Base-by-base conservation (phyloP, 2,329 filamentous ascomycete genomes). In the Apiospora rasikravindrae region DNA sequence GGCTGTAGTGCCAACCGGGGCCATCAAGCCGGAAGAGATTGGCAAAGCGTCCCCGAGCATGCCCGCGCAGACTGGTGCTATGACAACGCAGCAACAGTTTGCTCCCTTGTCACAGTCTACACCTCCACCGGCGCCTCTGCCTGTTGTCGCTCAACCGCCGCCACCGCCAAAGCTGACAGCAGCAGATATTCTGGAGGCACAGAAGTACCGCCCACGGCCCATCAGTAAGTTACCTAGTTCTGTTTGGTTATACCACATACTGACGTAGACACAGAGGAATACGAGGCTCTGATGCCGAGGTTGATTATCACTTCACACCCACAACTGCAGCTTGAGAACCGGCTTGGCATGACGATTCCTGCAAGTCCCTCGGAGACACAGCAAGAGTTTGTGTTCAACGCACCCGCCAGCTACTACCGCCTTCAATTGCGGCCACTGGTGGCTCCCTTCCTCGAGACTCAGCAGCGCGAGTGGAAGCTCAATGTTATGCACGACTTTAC, bases 401-500 rank as follows among this genome's bases (percentile, higher is more conserved):
- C 96, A 13, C 90, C 93, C 1, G 82, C 88, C 1, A 88, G 87
- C 67, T 90, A 95, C 77, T 91, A 89, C 76, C 91, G 92, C 72
- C 84, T 97, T 24, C 92, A 95, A 73, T 87, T 97, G 71, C 86
- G 89, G 29, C 91, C 93, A 4, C 88, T 87, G 14, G 85, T 97
- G 24, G 88, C 91, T 0, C 83, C 90, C 11, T 86, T 87, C 45
- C 82, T 94, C 5, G 88, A 91, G 73, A 87, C 85, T 57, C 81
- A 86, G 72, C 81, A 89, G 70, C 91, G 94, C 44, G 90, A 94
- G 69, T 94, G 93, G 83, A 94, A 92, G 78, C 83, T 96, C 47
- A 95, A 94, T 79, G 92, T 95, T 45, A 87, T 90, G 1, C 87
- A 93, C 67, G 93, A 95, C 77, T 89, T 87, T 53, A 87, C 89